Conservation (phyloP, 768 basidiomycete genomes). For the Boletus vinaceobasis region DNA sequence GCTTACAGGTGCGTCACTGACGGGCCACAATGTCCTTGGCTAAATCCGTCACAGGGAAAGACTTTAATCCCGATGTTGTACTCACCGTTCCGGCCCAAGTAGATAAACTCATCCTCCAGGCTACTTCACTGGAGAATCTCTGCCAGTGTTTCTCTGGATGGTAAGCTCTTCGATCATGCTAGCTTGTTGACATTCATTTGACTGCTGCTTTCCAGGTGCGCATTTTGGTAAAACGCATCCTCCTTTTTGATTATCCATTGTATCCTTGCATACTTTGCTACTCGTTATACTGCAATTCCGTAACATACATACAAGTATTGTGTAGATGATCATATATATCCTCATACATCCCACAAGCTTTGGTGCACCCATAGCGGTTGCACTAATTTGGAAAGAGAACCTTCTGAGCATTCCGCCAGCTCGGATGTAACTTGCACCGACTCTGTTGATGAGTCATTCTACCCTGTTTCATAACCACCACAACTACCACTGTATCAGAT, state of each 20-base stretch:
- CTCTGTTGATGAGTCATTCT: background rate
- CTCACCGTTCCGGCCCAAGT: conserved; percentile 83
- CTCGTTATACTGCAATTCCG: conserved; percentile 18
- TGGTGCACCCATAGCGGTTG: background rate
- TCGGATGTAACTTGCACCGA: background rate
- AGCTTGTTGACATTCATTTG: background rate
- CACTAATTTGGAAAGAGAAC: conserved; percentile 14
- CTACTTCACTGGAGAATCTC: conserved; percentile 90
- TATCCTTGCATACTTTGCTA: conserved; percentile 14
- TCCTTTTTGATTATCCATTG: conserved; percentile 1
- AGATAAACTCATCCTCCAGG: conserved; percentile 88
- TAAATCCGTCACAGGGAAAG: conserved; percentile 56
- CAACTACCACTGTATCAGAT: background rate
- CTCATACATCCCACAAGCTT: background rate
- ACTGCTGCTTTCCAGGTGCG: conserved; percentile 52
- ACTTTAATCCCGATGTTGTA: conserved; percentile 82
- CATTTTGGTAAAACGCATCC: conserved; percentile 60
- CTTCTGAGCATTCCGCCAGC: background rate
- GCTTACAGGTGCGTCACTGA: conserved; percentile 64
- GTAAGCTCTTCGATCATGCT: conserved; percentile 33
- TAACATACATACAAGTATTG: conserved; percentile 16
- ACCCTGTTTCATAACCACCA: background rate
- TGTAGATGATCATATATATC: background rate
- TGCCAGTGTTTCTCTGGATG: conserved; percentile 97
- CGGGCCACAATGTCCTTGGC: background rate